phyloP scores from a whole-genome alignment of 768 basidiomycete genomes.

The Russula olivacea region DNA sequence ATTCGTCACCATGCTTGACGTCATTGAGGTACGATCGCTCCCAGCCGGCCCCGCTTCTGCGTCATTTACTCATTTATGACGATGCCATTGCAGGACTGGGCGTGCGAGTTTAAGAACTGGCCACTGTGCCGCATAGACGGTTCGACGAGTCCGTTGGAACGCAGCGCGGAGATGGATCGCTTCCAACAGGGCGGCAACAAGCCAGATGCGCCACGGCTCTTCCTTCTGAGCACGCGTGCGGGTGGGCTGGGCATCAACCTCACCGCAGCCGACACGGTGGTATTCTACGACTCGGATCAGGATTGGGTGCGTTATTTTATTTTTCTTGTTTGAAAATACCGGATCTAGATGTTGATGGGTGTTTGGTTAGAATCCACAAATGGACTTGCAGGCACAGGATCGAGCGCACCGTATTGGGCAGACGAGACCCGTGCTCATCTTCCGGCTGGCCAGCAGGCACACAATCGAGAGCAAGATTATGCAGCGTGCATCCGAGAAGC shows the following conservation, averaged over 20 bases:
- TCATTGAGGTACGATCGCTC: constrained; percentile 63
- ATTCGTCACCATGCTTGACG: constrained; percentile 94
- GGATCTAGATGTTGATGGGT: background rate
- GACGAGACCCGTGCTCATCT: constrained; percentile 83
- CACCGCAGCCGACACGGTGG: constrained; percentile 81
- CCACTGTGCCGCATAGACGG: constrained; percentile 90
- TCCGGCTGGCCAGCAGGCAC: constrained; percentile 78
- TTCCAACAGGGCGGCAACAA: constrained; percentile 73
- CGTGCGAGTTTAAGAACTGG: constrained; percentile 76
- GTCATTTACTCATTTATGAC: background rate
- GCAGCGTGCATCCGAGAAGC: constrained; percentile 78
- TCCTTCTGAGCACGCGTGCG: constrained; percentile 73
- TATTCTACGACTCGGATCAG: constrained; percentile 90
- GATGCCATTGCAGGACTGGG: constrained; percentile 68
- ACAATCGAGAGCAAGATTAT: constrained; percentile 92
- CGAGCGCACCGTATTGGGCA: constrained; percentile 96
- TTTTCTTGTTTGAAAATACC: background rate
- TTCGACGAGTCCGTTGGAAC: constrained; percentile 66
- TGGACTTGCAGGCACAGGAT: constrained; percentile 95
- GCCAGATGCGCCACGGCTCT: constrained; percentile 61
- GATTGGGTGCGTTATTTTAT: constrained; percentile 69
- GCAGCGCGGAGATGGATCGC: constrained; percentile 75
- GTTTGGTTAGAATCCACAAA: constrained; percentile 75
- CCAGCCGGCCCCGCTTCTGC: background rate
- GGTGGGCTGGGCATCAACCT: constrained; percentile 80